A percentile compares a stretch with the other conserved stretches of the same genome.
Conservation (phyloP, 2,329 filamentous ascomycete species). For the Neopestalotiopsis clavispora region DNA sequence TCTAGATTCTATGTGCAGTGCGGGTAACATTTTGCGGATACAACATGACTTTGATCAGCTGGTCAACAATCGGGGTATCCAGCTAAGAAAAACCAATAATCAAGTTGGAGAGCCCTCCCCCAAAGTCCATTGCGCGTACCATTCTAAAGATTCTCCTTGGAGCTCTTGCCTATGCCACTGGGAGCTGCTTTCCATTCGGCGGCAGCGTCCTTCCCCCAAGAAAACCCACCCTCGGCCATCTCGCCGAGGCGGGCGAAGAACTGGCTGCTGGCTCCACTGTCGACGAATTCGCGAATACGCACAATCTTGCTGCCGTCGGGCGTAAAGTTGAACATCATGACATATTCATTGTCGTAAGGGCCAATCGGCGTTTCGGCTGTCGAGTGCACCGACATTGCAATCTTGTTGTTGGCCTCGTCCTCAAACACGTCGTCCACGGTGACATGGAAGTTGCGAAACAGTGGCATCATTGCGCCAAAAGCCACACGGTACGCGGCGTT, state of each 20-base stretch:
- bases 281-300: conserved; percentile 38
- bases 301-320: conserved; percentile 21
- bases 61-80: too few relatives aligned
- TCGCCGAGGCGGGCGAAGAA: neutral
- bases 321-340: conserved; percentile 25
- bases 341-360: conserved; percentile 23
- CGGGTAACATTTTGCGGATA: too few relatives aligned
- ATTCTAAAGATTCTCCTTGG: neutral
- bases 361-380: neutral
- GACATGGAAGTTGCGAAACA: conserved; percentile 2
- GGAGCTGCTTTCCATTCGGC: neutral
- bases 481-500: conserved; percentile 11
- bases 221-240: neutral
- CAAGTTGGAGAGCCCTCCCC: too few relatives aligned
- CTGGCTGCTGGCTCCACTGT: conserved; percentile 37
- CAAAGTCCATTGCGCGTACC: neutral
- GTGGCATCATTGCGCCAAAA: neutral
- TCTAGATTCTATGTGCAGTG: too few relatives aligned
- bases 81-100: too few relatives aligned
- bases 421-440: conserved; percentile 1
- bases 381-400: neutral
- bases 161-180: neutral
- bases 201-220: neutral
- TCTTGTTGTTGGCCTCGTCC: conserved; percentile 3
- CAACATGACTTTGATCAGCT: too few relatives aligned